Percentiles rank a stretch among this genome's conserved stretches.
Conservation (phyloP, 257 asterid species). For the Ocimum tenuiflorum region DNA sequence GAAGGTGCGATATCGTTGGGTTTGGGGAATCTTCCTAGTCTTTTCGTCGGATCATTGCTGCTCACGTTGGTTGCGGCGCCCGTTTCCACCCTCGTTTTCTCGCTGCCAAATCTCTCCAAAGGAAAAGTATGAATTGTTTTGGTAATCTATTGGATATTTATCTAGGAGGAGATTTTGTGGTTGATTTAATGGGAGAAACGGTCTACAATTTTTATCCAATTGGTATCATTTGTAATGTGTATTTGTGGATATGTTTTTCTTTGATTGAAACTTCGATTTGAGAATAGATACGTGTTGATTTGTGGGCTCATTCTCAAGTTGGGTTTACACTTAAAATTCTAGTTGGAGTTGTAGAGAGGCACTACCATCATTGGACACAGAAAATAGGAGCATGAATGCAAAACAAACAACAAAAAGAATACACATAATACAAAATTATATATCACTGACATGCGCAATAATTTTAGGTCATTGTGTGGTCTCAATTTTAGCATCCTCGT, state of each 20-base stretch:
- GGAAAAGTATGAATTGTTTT: slow-evolving; percentile 45
- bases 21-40: slow-evolving; percentile 66
- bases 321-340: too few relatives aligned
- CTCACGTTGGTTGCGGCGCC: slow-evolving; percentile 94
- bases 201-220: neutral
- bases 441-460: neutral
- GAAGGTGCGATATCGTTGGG: slow-evolving; percentile 99
- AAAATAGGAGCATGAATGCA: neutral
- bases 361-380: neutral
- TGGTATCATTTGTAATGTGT: neutral
- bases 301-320: too few relatives aligned
- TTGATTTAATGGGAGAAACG: neutral
- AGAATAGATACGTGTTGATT: too few relatives aligned
- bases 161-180: neutral
- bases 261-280: neutral
- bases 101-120: slow-evolving; percentile 90
- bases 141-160: neutral
- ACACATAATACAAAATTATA: neutral
- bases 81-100: slow-evolving; percentile 75
- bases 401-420: too few relatives aligned
- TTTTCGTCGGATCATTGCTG: slow-evolving; percentile 76
- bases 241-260: neutral
- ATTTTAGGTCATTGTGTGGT: neutral
- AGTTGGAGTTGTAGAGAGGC: too few relatives aligned
- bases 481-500: neutral